These are phyloP conservation scores for Wallacemonas sp. DNA, from an alignment of 208 protist species.

Conservation along the genomic window DNA sequence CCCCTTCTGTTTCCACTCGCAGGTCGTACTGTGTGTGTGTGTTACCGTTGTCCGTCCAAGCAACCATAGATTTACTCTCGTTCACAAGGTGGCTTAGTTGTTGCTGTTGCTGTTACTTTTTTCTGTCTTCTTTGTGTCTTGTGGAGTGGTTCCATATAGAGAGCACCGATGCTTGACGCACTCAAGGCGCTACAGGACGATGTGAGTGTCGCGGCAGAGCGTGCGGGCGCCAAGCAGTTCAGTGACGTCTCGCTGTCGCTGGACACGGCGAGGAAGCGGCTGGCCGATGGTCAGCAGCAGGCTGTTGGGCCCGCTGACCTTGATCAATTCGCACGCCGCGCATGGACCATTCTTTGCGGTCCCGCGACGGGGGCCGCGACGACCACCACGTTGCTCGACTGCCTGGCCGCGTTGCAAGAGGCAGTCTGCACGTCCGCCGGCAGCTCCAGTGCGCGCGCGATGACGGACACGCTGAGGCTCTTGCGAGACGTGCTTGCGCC, in stretches of 20 bases:
- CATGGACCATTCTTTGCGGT: conserved; percentile 1
- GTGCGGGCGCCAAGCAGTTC: background rate
- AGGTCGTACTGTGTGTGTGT: no score
- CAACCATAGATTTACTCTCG: no score
- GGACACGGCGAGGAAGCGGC: background rate
- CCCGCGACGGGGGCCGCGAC: background rate
- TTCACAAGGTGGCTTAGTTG: no score
- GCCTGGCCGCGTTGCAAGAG: background rate
- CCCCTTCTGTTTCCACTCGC: no score
- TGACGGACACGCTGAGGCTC: conserved; percentile 1
- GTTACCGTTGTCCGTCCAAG: no score
- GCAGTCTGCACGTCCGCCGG: conserved; percentile 3
- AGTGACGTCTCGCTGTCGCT: background rate
- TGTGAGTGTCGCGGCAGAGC: background rate
- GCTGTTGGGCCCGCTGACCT: background rate
- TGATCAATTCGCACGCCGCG: background rate
- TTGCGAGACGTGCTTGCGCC: conserved; percentile 14
- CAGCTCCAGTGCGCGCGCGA: conserved; percentile 6
- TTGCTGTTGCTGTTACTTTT: no score
- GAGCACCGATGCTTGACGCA: background rate
- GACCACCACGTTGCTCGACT: background rate
- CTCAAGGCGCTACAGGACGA: background rate
- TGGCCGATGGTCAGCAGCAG: conserved; percentile 6
- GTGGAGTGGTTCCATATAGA: background rate
- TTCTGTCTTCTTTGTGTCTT: background rate